A percentile compares a stretch with the other conserved stretches of the same genome.
Evolutionary conservation across 768 basidiomycete genomes (phyloP).

Genomic region (Lactarius psammicola): DNA sequence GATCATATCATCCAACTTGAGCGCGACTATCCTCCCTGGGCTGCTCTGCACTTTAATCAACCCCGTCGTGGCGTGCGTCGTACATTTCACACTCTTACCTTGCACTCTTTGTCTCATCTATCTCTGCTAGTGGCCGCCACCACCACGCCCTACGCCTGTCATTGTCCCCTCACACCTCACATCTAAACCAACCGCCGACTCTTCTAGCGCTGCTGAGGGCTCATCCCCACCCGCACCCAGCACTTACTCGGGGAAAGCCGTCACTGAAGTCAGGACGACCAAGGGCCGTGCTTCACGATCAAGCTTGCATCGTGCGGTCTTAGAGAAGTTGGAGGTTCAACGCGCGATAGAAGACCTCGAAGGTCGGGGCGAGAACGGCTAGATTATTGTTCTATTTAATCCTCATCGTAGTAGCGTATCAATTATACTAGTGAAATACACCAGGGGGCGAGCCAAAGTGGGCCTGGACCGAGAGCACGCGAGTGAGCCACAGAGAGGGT

Average conservation of each 20-base stretch:
- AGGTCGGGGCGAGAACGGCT: conserved; percentile 17
- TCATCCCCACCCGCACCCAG: conserved; percentile 12
- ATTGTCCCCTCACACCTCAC: conserved; percentile 72
- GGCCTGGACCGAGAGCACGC: too few species aligned
- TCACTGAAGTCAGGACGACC: conserved; percentile 28
- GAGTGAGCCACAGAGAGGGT: too few species aligned
- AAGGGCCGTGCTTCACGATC: conserved; percentile 40
- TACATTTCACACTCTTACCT: conserved; percentile 11
- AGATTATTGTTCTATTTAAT: not conserved
- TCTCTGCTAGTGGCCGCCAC: conserved; percentile 70
- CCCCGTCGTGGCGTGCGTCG: conserved; percentile 71
- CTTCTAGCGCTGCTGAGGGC: not conserved
- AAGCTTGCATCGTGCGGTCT: conserved; percentile 68
- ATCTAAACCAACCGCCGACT: conserved; percentile 22
- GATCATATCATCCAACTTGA: conserved; percentile 75
- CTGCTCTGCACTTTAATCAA: conserved; percentile 85
- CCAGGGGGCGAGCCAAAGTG: too few species aligned
- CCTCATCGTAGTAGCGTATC: not conserved
- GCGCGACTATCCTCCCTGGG: conserved; percentile 85
- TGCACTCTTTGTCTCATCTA: not conserved
- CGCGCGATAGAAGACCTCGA: conserved; percentile 58
- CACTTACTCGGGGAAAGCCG: conserved; percentile 15
- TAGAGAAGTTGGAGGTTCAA: conserved; percentile 74
- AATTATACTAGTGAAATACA: not conserved
- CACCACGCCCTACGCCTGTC: conserved; percentile 72